Evolutionary conservation across 495 filamentous ascomycete genomes (phyloP).

Genomic region (Hypoxylon lenormandii): DNA sequence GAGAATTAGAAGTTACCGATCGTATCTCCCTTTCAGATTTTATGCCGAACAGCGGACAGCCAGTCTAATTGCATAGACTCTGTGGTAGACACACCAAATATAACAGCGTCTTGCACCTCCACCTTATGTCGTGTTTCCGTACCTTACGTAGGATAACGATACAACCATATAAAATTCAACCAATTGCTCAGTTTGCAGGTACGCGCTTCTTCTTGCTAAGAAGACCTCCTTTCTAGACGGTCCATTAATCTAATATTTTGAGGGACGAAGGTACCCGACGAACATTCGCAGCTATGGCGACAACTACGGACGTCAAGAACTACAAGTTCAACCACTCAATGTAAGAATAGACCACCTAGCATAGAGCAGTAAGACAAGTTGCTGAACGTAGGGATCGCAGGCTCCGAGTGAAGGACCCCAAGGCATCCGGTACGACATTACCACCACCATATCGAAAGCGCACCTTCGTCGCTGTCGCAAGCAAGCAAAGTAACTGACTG

Average conservation of each 20-base stretch:
- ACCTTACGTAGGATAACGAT: conserved; percentile 21
- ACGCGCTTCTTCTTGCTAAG: background rate
- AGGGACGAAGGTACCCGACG: conserved; percentile 23
- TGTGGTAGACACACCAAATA: background rate
- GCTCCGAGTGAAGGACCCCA: conserved; percentile 94
- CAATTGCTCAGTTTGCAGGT: conserved; percentile 9
- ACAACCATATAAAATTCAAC: conserved; percentile 12
- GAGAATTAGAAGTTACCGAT: background rate
- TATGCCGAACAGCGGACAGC: no score
- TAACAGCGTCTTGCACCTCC: background rate
- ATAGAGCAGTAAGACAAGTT: background rate
- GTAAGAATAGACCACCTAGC: conserved; percentile 59
- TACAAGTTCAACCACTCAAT: conserved; percentile 89
- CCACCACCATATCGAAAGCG: background rate
- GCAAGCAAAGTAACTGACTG: background rate
- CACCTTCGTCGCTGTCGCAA: background rate
- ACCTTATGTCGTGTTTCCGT: conserved; percentile 31
- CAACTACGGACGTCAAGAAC: conserved; percentile 75
- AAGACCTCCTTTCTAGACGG: background rate
- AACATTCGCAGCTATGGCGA: conserved; percentile 71
- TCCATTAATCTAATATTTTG: background rate
- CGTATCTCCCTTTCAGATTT: no score
- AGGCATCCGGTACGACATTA: conserved; percentile 71
- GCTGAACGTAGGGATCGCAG: conserved; percentile 57
- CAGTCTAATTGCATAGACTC: background rate